Evolutionary conservation across 164 flowering plant genomes (phyloP).

Genomic region (Stephania japonica): DNA sequence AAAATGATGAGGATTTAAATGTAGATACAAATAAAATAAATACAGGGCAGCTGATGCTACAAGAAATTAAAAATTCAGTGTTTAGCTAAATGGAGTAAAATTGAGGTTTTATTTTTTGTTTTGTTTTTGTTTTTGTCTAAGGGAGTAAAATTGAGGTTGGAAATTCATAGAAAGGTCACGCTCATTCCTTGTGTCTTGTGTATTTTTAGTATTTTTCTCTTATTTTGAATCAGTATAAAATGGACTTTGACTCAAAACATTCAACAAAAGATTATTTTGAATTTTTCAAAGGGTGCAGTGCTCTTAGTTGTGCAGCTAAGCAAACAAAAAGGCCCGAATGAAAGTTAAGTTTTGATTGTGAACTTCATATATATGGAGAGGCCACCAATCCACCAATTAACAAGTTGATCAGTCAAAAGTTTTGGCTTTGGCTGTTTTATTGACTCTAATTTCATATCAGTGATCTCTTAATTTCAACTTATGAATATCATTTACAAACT

Average conservation of each 20-base stretch:
- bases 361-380: background rate
- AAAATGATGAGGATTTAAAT: too few relatives aligned
- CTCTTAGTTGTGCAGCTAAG: background rate
- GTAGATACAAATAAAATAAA: too few relatives aligned
- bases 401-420: background rate
- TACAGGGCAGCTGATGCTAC: too few relatives aligned
- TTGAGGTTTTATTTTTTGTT: too few relatives aligned
- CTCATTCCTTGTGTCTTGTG: too few relatives aligned
- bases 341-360: background rate
- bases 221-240: background rate
- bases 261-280: background rate
- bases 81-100: too few relatives aligned
- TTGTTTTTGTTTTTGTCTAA: too few relatives aligned
- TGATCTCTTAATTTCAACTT: background rate
- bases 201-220: too few relatives aligned
- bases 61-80: too few relatives aligned
- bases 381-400: background rate
- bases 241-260: background rate
- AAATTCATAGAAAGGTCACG: too few relatives aligned
- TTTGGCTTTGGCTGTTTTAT: constrained; percentile 3
- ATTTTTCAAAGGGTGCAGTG: background rate
- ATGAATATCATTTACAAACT: background rate
- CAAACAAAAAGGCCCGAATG: background rate
- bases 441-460: background rate
- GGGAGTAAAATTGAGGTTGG: too few relatives aligned